Conservation (phyloP, 2,329 filamentous ascomycete genomes). For the Pseudogymnoascus pannorum region DNA sequence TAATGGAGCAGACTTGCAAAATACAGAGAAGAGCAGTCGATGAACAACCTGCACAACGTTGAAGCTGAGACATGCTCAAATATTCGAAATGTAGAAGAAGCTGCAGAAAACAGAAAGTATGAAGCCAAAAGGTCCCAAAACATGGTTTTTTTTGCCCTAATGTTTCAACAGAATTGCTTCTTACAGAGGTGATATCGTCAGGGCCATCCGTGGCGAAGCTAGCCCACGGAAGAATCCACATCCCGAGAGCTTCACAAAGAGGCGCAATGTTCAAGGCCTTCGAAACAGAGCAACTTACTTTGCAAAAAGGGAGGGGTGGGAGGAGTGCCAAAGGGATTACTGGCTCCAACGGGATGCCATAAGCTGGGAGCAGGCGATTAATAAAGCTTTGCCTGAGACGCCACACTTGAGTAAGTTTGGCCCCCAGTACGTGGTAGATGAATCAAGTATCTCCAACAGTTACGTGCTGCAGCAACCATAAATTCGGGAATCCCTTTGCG, state of each 20-base stretch:
- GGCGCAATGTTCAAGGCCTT: neutral
- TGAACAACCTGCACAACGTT: neutral
- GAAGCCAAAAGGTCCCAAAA: neutral
- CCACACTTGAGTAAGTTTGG: neutral
- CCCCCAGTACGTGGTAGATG: neutral
- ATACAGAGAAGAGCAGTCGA: neutral
- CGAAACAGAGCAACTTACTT: conserved; percentile 3
- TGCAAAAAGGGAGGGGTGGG: neutral
- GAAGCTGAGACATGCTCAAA: neutral
- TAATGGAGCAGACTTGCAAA: neutral
- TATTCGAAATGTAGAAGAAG: neutral
- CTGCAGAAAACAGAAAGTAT: conserved; percentile 2
- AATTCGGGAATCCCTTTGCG: too few species aligned
- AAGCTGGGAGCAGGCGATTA: neutral
- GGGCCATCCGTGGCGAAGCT: neutral
- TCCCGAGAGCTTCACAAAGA: neutral
- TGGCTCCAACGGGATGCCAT: conserved; percentile 2
- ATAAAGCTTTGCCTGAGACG: conserved; percentile 4
- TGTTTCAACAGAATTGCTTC: neutral
- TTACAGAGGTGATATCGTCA: neutral
- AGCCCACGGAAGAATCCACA: neutral
- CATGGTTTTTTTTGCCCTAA: neutral
- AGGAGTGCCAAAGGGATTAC: neutral
- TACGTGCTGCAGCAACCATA: neutral
- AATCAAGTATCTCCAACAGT: neutral